Base-by-base conservation (phyloP, 192 early-diverging fungal species). In the Allomyces macrogynus region DNA sequence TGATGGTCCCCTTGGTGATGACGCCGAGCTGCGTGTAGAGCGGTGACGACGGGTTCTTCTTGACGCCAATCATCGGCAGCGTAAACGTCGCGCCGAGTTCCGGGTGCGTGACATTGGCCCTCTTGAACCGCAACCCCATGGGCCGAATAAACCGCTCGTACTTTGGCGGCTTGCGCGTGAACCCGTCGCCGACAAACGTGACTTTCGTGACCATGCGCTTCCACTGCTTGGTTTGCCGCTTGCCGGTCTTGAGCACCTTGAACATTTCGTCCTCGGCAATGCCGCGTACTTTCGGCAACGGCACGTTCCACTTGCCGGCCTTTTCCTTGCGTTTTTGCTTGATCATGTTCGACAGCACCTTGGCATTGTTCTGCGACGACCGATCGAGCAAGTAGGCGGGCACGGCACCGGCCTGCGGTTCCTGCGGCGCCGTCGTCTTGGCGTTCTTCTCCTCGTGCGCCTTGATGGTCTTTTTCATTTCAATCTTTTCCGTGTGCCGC, bases 301-400 rank as follows among this genome's bases (percentile, higher is more conserved):
- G 95, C 16, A 99, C 95, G 44, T 80, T 77, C 95, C 93, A 93
- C 75, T 97, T 97, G 32, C 92, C 94, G 22, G 94, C 94, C 82
- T 96, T 96, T 77, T 99, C 95, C 83, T 95, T 99, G 65, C 95
- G 84, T 84, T 99, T 99, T 75, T 99, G 95, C 83, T 99, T 99
- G 71, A 99, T 89, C 91, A 95, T 93, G 80, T 99, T 99, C 73
- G 87, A 89, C 65, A 99, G 76, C 62, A 99, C 87, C 80, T 99
- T 99, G 67, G 95, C 95, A 61, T 89, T 76, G 71, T 93, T 85
- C 75, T 99, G 87, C 67, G 90, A 91, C 81, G 96, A 92, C 83
- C 95, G 91, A 76, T 99, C 95, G 69, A 99, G 79, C 65, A 99
- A 80, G 78, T 96, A 99, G 23, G 93, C 87, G 9, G 95, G 95